Percentiles rank a stretch among this genome's conserved stretches.
Conservation (phyloP, 495 filamentous ascomycete species). For the Lasiosphaeria hispida region DNA sequence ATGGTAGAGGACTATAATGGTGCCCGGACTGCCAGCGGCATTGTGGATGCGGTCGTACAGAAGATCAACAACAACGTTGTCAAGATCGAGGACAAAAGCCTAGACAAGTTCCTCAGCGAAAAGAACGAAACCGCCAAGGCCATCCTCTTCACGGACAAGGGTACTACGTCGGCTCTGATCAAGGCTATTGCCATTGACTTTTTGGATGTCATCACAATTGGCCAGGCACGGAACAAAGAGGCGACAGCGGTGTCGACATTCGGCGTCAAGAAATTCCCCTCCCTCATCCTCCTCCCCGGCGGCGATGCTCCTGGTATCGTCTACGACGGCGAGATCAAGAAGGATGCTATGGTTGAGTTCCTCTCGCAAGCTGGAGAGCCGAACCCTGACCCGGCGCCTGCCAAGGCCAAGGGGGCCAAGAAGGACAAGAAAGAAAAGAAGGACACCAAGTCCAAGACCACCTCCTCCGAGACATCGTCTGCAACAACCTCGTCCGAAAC, state of each 20-base stretch:
- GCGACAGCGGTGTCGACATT: constrained; percentile 67
- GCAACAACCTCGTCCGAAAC: constrained; percentile 36
- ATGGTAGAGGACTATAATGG: constrained; percentile 92
- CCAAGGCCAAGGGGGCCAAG: constrained; percentile 49
- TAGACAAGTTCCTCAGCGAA: constrained; percentile 71
- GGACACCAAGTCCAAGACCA: constrained; percentile 44
- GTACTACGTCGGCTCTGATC: constrained; percentile 75
- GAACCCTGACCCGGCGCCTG: constrained; percentile 60
- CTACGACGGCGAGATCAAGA: constrained; percentile 85
- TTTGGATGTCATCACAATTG: constrained; percentile 74
- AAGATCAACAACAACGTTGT: constrained; percentile 94
- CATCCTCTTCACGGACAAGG: constrained; percentile 93
- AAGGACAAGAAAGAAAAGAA: constrained; percentile 46
- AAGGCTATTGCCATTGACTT: constrained; percentile 89
- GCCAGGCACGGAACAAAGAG: constrained; percentile 85
- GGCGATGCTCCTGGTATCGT: constrained; percentile 64
- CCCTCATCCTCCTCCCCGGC: constrained; percentile 76
- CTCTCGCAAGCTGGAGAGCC: constrained; percentile 76
- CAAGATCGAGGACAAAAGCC: constrained; percentile 73
- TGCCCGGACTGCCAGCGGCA: constrained; percentile 72
- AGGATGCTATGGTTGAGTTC: constrained; percentile 77
- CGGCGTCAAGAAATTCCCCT: constrained; percentile 73
- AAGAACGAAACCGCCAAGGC: constrained; percentile 78
- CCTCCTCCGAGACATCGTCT: constrained; percentile 38
- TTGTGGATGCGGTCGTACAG: constrained; percentile 80